Evolutionary conservation across 1,284 basidiomycete species (phyloP).

Genomic region (Hortiboletus rubellus): DNA sequence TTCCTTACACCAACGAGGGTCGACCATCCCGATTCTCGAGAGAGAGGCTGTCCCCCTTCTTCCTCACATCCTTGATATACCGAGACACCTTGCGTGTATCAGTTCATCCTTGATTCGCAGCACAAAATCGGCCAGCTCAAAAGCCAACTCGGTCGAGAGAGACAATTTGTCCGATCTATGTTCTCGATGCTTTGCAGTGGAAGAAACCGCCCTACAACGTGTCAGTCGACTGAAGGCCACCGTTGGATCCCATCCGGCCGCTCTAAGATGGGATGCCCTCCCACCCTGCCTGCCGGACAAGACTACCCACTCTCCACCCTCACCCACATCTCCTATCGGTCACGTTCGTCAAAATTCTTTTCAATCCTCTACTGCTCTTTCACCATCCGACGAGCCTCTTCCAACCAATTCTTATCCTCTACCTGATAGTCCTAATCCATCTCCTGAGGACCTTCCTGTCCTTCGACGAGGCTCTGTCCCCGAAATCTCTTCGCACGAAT

Average conservation of each 20-base stretch:
- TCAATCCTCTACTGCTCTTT: slow-evolving; percentile 18
- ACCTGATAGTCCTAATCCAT: not conserved
- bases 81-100: slow-evolving; percentile 69
- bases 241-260: slow-evolving; percentile 12
- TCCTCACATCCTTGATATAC: slow-evolving; percentile 69
- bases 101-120: slow-evolving; percentile 72
- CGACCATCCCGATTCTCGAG: slow-evolving; percentile 54
- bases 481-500: slow-evolving; percentile 22
- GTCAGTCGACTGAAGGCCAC: slow-evolving; percentile 26
- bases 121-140: slow-evolving; percentile 41
- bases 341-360: slow-evolving; percentile 4
- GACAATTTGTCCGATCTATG: slow-evolving; percentile 31
- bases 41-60: slow-evolving; percentile 69
- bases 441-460: slow-evolving; percentile 5
- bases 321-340: slow-evolving; percentile 25
- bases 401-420: not conserved
- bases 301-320: slow-evolving; percentile 13
- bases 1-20: slow-evolving; percentile 53
- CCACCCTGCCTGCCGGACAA: slow-evolving; percentile 1
- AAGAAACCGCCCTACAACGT: slow-evolving; percentile 29
- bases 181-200: slow-evolving; percentile 31
- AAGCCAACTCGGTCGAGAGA: slow-evolving; percentile 31
- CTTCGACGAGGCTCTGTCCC: slow-evolving; percentile 35
- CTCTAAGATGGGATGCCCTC: slow-evolving; percentile 21
- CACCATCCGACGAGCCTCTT: slow-evolving; percentile 8